These are phyloP conservation scores for Quercus ilex DNA, from an alignment of 306 rosid genomes.

Conservation along the genomic window DNA sequence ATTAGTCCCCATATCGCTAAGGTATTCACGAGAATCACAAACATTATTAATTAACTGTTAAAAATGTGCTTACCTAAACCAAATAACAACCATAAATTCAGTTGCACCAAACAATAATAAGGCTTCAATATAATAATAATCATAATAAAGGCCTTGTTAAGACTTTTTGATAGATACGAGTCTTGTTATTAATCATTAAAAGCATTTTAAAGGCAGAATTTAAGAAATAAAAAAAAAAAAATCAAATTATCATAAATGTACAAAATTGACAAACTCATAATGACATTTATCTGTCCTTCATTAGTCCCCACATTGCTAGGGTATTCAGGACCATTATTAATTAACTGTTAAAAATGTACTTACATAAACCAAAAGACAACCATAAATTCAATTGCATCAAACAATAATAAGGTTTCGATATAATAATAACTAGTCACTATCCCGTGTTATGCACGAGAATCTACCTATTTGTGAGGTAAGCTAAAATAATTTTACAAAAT, in stretches of 20 bases:
- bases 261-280: neutral
- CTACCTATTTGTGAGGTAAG: no score
- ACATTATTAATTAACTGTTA: neutral
- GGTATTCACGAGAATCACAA: neutral
- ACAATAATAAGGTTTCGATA: neutral
- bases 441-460: accelerated
- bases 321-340: neutral
- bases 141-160: no score
- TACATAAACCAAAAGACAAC: neutral
- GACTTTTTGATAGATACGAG: no score
- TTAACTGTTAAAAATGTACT: neutral
- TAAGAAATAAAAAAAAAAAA: no score
- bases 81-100: neutral
- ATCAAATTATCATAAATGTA: no score
- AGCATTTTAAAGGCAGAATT: no score
- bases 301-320: neutral
- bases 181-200: no score
- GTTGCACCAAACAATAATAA: neutral
- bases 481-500: no score
- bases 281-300: neutral
- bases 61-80: neutral
- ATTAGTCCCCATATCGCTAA: neutral
- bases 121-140: neutral
- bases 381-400: neutral
- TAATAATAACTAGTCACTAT: neutral